These are phyloP conservation scores for Rhizopogon vulgaris DNA, from an alignment of 768 basidiomycete genomes.

Conservation along the genomic window DNA sequence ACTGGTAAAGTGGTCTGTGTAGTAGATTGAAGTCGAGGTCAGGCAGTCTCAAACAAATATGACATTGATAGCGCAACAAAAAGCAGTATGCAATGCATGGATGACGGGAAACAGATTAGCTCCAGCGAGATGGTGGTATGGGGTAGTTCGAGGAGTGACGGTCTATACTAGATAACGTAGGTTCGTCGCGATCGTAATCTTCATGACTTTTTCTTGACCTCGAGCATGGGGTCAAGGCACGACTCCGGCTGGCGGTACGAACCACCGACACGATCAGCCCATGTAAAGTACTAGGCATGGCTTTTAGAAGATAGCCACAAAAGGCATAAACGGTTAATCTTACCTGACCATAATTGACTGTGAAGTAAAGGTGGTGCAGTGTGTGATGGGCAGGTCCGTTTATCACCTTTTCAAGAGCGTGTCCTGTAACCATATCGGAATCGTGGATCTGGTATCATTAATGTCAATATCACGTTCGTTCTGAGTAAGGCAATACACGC, in stretches of 20 bases:
- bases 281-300: slow-evolving; percentile 84
- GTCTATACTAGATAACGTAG: not conserved
- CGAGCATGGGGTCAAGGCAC: slow-evolving; percentile 78
- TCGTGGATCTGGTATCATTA: slow-evolving; percentile 75
- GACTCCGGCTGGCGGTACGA: slow-evolving; percentile 89
- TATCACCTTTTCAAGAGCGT: slow-evolving; percentile 80
- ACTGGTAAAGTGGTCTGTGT: slow-evolving; percentile 20
- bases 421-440: slow-evolving; percentile 96
- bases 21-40: slow-evolving; percentile 9
- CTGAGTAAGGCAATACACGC: slow-evolving; percentile 21
- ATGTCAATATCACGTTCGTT: not conserved
- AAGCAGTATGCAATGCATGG: slow-evolving; percentile 1
- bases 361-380: slow-evolving; percentile 94
- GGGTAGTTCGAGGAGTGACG: not conserved
- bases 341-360: slow-evolving; percentile 91
- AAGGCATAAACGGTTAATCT: slow-evolving; percentile 13
- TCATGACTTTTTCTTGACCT: slow-evolving; percentile 30
- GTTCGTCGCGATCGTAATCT: not conserved
- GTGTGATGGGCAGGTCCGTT: slow-evolving; percentile 99
- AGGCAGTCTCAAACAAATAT: not conserved
- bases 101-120: slow-evolving; percentile 15
- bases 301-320: slow-evolving; percentile 9
- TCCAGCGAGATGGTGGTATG: slow-evolving; percentile 1
- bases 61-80: not conserved
- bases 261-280: slow-evolving; percentile 77